phyloP scores from a whole-genome alignment of 495 filamentous ascomycete species.

The Aspergillus baeticus region DNA sequence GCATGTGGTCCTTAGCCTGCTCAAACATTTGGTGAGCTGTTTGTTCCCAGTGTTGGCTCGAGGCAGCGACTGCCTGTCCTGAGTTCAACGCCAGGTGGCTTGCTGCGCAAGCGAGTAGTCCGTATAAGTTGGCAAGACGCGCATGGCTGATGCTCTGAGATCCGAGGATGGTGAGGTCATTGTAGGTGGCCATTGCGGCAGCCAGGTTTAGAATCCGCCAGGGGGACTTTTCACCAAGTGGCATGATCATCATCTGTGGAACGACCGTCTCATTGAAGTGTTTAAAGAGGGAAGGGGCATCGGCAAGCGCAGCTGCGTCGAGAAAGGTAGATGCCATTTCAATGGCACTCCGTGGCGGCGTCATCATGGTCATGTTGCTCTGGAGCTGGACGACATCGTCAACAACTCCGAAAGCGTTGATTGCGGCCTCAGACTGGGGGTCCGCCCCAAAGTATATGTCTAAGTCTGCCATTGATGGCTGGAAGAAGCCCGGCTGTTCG shows the following conservation, averaged over 20 bases:
- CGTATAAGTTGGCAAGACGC: slow-evolving; percentile 31
- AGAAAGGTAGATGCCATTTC: not conserved
- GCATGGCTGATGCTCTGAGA: slow-evolving; percentile 31
- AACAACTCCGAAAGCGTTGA: not conserved
- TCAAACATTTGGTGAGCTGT: slow-evolving; percentile 27
- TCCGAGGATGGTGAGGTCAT: slow-evolving; percentile 31
- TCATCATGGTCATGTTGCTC: not conserved
- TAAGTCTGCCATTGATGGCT: slow-evolving; percentile 18
- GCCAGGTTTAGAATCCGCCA: slow-evolving; percentile 36
- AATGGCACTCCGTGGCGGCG: not conserved
- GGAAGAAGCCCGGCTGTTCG: slow-evolving; percentile 19
- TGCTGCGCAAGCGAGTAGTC: slow-evolving; percentile 32
- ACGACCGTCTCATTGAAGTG: slow-evolving; percentile 36
- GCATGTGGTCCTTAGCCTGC: slow-evolving; percentile 32
- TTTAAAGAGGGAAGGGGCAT: slow-evolving; percentile 28
- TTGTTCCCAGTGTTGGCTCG: slow-evolving; percentile 26
- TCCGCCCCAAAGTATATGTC: not conserved
- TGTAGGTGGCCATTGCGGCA: slow-evolving; percentile 30
- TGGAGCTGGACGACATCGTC: not conserved
- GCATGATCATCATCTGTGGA: slow-evolving; percentile 33
- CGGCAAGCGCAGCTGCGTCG: slow-evolving; percentile 18
- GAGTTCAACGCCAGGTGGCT: slow-evolving; percentile 27
- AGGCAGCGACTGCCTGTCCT: slow-evolving; percentile 3
- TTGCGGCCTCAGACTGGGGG: not conserved
- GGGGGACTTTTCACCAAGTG: slow-evolving; percentile 30